Percentiles rank a stretch among this genome's conserved stretches.
Evolutionary conservation across 345 rosid genomes (phyloP).

Genomic region (Acer campestre): DNA sequence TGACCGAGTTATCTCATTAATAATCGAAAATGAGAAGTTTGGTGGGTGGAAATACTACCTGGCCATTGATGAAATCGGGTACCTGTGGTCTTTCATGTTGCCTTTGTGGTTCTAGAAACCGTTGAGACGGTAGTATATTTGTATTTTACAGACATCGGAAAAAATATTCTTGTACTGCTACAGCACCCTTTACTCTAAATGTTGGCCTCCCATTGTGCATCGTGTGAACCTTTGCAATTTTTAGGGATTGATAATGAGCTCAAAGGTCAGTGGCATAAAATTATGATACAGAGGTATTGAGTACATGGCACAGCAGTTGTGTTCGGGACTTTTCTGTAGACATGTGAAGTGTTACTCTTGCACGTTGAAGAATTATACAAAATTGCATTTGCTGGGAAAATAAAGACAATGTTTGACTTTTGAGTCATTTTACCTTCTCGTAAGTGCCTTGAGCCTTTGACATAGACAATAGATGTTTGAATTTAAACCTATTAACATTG

Average conservation of each 20-base stretch:
- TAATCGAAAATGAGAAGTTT: background rate
- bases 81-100: background rate
- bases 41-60: background rate
- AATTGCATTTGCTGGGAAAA: background rate
- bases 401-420: background rate
- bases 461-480: background rate
- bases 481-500: background rate
- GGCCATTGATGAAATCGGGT: background rate
- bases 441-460: background rate
- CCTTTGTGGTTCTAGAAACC: background rate
- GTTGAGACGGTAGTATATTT: background rate
- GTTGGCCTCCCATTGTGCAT: background rate
- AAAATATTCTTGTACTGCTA: background rate
- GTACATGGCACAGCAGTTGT: background rate
- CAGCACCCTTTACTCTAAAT: background rate
- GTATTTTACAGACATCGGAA: background rate
- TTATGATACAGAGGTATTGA: background rate
- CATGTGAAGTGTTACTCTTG: background rate
- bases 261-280: background rate
- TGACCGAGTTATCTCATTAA: too few relatives aligned
- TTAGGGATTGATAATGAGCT: background rate
- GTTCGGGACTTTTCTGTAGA: background rate
- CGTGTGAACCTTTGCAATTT: background rate
- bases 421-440: background rate
- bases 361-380: background rate